Base-by-base conservation (phyloP, 345 rosid genomes). In the Barbarea vulgaris region DNA sequence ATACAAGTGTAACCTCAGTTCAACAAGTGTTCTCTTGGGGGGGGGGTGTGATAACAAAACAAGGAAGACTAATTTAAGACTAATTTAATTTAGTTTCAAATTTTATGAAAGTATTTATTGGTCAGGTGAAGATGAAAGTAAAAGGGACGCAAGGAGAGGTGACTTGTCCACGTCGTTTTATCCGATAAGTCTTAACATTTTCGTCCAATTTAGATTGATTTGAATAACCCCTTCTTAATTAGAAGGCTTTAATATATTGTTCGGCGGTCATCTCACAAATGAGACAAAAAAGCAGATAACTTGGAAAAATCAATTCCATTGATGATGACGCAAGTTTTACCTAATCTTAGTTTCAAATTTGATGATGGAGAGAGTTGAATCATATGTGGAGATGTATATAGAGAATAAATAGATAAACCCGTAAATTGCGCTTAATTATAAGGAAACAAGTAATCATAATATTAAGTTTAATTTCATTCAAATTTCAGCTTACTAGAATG, bases 81-180 rank as follows among this genome's bases (percentile, higher is more conserved):
- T n/a, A n/a, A n/a, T n/a, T n/a, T n/a, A n/a, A n/a, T n/a, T n/a
- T n/a, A n/a, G n/a, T 4, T 57, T 5, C 4, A 60, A 30, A 17
- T 41, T 52, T 58, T 13, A 37, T 67, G 62, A 28, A 39, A 68
- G 50, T 41, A 61, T 44, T 60, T 48, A 31, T 77, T 70, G 80
- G 80, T 70, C 46, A 34, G 59, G 58, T 64, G 76, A 77, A 46
- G 61, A 64, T 70, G 76, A 56, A 77, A 77, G 76, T 70, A 70
- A 70, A 77, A 70, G 76, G 80, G 60, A 77, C 70, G 80, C 76
- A 70, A 77, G 14, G 24, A 64, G 52, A 64, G 76, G 72, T 77
- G 76, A 70, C 76, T 70, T 77, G 80, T 77, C 80, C 37, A 77
- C 76, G 54, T 77, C 72, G 2, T 30, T 64, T 14, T 70, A 77